A percentile compares a stretch with the other conserved stretches of the same genome.
Evolutionary conservation across 2,329 filamentous ascomycete genomes (phyloP).

Genomic region (Nemania sp.): DNA sequence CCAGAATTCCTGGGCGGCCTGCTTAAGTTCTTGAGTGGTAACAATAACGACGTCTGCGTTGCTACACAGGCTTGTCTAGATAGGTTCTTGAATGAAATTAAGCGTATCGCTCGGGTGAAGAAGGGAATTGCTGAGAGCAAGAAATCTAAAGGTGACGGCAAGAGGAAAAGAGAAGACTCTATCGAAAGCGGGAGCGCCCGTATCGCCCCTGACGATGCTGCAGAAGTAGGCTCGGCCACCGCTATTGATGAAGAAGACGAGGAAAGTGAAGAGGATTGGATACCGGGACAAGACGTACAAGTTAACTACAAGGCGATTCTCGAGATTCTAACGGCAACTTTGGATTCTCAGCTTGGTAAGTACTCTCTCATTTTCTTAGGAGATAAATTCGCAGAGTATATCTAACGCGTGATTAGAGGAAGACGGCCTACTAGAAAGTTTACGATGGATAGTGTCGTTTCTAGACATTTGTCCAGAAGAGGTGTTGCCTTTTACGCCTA

Average conservation of each 20-base stretch:
- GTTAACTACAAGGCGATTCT: slow-evolving; percentile 93
- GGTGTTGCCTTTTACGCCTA: slow-evolving; percentile 93
- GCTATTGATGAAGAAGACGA: slow-evolving; percentile 66
- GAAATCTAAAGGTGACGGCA: slow-evolving; percentile 75
- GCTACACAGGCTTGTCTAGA: slow-evolving; percentile 90
- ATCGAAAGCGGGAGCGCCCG: slow-evolving; percentile 73
- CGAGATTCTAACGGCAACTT: slow-evolving; percentile 88
- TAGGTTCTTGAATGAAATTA: slow-evolving; percentile 92
- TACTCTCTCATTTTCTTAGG: slow-evolving; percentile 28
- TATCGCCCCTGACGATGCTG: slow-evolving; percentile 69
- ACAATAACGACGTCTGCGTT: slow-evolving; percentile 93
- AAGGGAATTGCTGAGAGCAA: slow-evolving; percentile 90
- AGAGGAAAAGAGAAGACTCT: slow-evolving; percentile 76
- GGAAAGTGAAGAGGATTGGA: slow-evolving; percentile 88
- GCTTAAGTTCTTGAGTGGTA: slow-evolving; percentile 91
- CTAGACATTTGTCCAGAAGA: slow-evolving; percentile 98
- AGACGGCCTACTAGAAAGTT: slow-evolving; percentile 88
- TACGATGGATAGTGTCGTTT: slow-evolving; percentile 96
- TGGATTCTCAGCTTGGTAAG: slow-evolving; percentile 83
- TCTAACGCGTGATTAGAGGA: slow-evolving; percentile 71
- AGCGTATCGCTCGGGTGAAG: slow-evolving; percentile 91
- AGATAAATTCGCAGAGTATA: slow-evolving; percentile 9
- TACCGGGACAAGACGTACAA: slow-evolving; percentile 95
- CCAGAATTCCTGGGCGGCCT: slow-evolving; percentile 92
- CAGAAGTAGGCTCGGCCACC: slow-evolving; percentile 69